A percentile compares a stretch with the other conserved stretches of the same genome.
Conservation (phyloP, 2,329 filamentous ascomycete genomes). For the Sporothrix dimorphospora region DNA sequence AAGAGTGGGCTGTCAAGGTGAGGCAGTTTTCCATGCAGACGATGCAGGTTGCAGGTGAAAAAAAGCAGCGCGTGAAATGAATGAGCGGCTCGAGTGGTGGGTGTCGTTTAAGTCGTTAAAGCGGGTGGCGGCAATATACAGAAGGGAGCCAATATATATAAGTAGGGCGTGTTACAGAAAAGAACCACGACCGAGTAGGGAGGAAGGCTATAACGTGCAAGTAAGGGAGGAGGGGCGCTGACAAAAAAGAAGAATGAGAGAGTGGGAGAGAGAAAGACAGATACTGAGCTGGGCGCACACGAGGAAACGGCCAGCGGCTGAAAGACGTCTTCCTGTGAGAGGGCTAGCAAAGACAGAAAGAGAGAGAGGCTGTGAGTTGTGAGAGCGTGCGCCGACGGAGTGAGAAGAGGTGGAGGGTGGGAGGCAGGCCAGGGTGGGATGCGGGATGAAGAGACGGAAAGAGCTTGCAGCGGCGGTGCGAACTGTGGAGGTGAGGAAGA, state of each 20-base stretch:
- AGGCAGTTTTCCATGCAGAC: slow-evolving; percentile 26
- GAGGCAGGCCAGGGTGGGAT: not conserved
- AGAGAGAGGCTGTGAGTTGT: not conserved
- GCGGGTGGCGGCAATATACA: slow-evolving; percentile 18
- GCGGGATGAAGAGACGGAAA: slow-evolving; percentile 18
- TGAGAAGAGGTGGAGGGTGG: not conserved
- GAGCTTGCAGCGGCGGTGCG: not conserved
- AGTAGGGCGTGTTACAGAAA: slow-evolving; percentile 12
- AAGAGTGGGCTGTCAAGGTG: slow-evolving; percentile 21
- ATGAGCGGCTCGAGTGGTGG: slow-evolving; percentile 2
- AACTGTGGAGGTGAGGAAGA: not conserved
- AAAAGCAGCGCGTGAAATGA: not conserved
- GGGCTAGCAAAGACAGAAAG: not conserved
- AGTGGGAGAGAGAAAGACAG: not conserved
- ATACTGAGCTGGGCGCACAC: not conserved
- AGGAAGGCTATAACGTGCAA: not conserved
- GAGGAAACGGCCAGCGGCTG: not conserved
- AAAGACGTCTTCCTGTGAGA: not conserved
- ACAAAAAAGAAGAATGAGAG: not conserved
- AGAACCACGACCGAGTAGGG: slow-evolving; percentile 2
- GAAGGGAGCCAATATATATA: slow-evolving; percentile 22
- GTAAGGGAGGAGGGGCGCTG: not conserved
- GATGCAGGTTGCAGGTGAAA: slow-evolving; percentile 16
- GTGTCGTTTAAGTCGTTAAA: slow-evolving; percentile 1
- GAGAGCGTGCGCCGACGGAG: not conserved